Percentiles rank a stretch among this genome's conserved stretches.
Evolutionary conservation across 2,329 filamentous ascomycete species (phyloP).

Genomic region (Colletotrichum tanaceti): DNA sequence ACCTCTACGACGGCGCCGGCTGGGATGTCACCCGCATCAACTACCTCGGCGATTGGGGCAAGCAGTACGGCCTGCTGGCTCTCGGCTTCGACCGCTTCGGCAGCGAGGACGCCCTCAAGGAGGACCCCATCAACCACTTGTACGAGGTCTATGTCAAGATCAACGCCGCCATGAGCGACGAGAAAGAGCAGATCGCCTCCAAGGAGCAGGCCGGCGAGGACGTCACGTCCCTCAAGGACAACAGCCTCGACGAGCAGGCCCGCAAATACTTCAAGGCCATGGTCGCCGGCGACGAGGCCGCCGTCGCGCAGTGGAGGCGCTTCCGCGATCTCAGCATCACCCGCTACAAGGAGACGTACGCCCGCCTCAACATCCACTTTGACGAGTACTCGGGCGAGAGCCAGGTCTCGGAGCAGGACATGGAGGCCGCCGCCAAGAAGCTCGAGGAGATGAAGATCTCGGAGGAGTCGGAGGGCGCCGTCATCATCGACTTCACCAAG

Average conservation of each 20-base stretch:
- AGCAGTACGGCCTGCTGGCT: constrained; percentile 79
- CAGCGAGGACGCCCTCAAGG: constrained; percentile 74
- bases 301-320: constrained; percentile 71
- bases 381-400: constrained; percentile 82
- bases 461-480: constrained; percentile 77
- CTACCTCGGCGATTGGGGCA: constrained; percentile 85
- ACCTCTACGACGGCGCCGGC: constrained; percentile 76
- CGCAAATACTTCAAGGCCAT: constrained; percentile 78
- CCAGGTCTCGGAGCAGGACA: constrained; percentile 74
- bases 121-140: constrained; percentile 83
- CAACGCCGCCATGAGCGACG: constrained; percentile 72
- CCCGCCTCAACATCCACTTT: constrained; percentile 76
- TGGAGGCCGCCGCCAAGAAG: constrained; percentile 71
- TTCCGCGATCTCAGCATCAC: constrained; percentile 76
- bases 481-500: constrained; percentile 78
- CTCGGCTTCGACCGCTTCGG: constrained; percentile 82
- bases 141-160: constrained; percentile 86
- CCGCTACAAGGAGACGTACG: constrained; percentile 75
- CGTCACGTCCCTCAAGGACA: constrained; percentile 60
- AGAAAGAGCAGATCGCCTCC: constrained; percentile 74
- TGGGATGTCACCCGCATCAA: constrained; percentile 82
- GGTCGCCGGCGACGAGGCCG: constrained; percentile 73
- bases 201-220: constrained; percentile 66
- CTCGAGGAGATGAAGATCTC: constrained; percentile 74
- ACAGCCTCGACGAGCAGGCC: constrained; percentile 78